Conservation (phyloP, 2,329 filamentous ascomycete genomes). For the Fusarium sacchari region DNA sequence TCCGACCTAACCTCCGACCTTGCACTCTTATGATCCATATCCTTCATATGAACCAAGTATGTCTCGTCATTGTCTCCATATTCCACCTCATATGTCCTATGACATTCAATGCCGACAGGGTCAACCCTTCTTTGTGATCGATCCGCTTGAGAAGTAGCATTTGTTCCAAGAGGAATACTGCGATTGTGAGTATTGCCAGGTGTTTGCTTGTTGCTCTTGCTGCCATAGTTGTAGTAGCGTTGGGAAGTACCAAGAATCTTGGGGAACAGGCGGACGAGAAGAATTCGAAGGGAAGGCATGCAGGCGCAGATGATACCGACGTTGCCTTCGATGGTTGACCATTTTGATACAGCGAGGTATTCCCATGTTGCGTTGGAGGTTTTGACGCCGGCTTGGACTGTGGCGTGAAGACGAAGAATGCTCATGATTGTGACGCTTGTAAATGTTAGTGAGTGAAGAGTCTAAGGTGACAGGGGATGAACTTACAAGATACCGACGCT, state of each 20-base stretch:
- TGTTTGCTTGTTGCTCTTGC: slow-evolving; percentile 19
- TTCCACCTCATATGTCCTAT: slow-evolving; percentile 50
- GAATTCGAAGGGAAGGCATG: slow-evolving; percentile 50
- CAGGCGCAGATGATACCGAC: slow-evolving; percentile 54
- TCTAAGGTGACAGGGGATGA: accelerated
- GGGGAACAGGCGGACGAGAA: slow-evolving; percentile 53
- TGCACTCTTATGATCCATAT: slow-evolving; percentile 37
- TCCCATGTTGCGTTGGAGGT: slow-evolving; percentile 51
- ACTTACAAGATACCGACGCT: slow-evolving; percentile 59
- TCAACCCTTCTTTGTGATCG: slow-evolving; percentile 11
- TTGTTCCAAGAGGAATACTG: slow-evolving; percentile 28
- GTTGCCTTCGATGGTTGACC: slow-evolving; percentile 53
- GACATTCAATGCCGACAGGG: slow-evolving; percentile 45
- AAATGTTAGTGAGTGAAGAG: background rate
- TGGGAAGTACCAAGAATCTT: slow-evolving; percentile 45
- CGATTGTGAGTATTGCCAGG: slow-evolving; percentile 10
- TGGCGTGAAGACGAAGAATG: slow-evolving; percentile 49
- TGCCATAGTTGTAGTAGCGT: slow-evolving; percentile 44
- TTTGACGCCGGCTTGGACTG: slow-evolving; percentile 46
- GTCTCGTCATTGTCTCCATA: slow-evolving; percentile 48
- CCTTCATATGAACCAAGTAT: slow-evolving; percentile 46
- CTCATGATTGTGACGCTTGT: slow-evolving; percentile 51
- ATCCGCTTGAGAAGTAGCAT: slow-evolving; percentile 39
- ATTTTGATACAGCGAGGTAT: slow-evolving; percentile 45
- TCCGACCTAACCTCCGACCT: slow-evolving; percentile 4